Evolutionary conservation across 2,329 filamentous ascomycete genomes (phyloP), one percentile per base, ranked within the genome.

Genomic region (Calonectria crousiana): DNA sequence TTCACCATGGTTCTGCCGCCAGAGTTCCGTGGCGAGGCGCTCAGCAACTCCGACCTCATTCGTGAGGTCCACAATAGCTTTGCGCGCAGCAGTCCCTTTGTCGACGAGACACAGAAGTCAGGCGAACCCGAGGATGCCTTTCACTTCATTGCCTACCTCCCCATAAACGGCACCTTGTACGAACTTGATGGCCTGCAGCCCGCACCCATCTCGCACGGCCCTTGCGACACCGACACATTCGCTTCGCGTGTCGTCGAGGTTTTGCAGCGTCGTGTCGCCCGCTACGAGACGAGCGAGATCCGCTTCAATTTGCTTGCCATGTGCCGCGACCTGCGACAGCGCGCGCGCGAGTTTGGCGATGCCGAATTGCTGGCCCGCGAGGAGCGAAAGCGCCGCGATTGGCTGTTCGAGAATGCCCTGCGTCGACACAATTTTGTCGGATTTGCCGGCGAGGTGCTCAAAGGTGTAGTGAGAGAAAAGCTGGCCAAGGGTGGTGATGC

Each of bases 71-170:
- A 98, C 89, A 98, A 98, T 85, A 94, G 94, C 75, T 98, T 98
- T 85, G 95, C 96, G 53, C 90, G 93, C 75, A 94, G 94, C 74
- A 97, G 93, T 73, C 97, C 97, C 3, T 99, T 99, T 83, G 93
- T 95, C 69, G 95, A 98, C 84, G 97, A 99, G 89, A 97, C 95
- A 75, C 91, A 93, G 78, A 81, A 80, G 76, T 80, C 92, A 14
- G 90, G 91, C 18, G 91, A 92, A 75, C 89, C 95, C 70, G 95
- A 98, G 81, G 97, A 98, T 82, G 95, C 96, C 34, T 99, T 97
- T 87, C 97, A 99, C 87, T 99, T 99, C 85, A 95, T 99, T 81
- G 97, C 96, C 38, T 99, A 99, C 86, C 96, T 95, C 11, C 91
- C 93, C 69, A 90, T 98, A 78, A 91, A 93, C 82, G 93, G 93